Conservation (phyloP, 1,139 yeast species). For the Candida albicans region DNA sequence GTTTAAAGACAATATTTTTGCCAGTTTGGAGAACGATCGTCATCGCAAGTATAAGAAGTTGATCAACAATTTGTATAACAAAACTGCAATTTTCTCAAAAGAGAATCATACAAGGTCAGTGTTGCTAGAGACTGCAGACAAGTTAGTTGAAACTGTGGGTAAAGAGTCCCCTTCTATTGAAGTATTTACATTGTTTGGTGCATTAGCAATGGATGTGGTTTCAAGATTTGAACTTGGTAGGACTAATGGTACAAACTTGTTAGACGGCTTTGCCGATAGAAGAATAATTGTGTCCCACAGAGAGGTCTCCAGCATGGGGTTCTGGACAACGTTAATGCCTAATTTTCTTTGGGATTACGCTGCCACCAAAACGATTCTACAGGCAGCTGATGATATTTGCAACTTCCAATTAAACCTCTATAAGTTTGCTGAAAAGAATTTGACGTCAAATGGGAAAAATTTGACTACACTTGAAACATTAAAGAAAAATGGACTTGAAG, state of each 20-base stretch:
- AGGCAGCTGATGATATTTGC: constrained; percentile 42
- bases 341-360: constrained; percentile 50
- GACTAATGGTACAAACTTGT: constrained; percentile 42
- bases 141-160: constrained; percentile 28
- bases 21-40: constrained; percentile 47
- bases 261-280: constrained; percentile 38
- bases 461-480: constrained; percentile 37
- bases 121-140: constrained; percentile 26
- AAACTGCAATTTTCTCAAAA: constrained; percentile 39
- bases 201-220: constrained; percentile 74
- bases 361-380: constrained; percentile 39
- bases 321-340: constrained; percentile 69
- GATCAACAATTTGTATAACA: constrained; percentile 51
- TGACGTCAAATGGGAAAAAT: constrained; percentile 22
- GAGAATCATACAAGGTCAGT: constrained; percentile 28
- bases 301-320: constrained; percentile 62
- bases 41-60: constrained; percentile 54
- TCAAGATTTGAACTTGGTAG: constrained; percentile 62
- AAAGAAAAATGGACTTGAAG: constrained; percentile 32
- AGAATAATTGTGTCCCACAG: constrained; percentile 50
- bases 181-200: constrained; percentile 60
- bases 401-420: constrained; percentile 54
- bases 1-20: constrained; percentile 53
- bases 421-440: constrained; percentile 33
- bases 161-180: constrained; percentile 45